Percentiles rank a stretch among this genome's conserved stretches.
Evolutionary conservation across 2,329 filamentous ascomycete genomes (phyloP).

Genomic region (Shiraia sp.): DNA sequence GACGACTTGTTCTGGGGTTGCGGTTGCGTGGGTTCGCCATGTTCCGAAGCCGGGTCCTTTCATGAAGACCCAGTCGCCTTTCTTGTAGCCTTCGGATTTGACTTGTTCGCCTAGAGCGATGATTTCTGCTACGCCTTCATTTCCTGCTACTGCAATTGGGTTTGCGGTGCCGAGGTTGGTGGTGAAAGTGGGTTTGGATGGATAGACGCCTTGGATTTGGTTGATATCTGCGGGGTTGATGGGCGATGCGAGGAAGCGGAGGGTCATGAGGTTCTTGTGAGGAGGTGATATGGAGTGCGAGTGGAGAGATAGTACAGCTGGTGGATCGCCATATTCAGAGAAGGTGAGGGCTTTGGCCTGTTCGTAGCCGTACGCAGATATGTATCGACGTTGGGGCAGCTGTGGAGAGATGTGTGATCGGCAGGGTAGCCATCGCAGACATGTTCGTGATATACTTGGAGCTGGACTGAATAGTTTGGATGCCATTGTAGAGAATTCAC

Average conservation of each 20-base stretch:
- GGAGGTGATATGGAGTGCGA: slow-evolving; percentile 76
- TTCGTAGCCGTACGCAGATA: slow-evolving; percentile 75
- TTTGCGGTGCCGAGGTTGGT: slow-evolving; percentile 74
- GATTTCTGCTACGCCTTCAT: slow-evolving; percentile 95
- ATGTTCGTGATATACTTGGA: slow-evolving; percentile 20
- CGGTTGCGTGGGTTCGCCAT: slow-evolving; percentile 88
- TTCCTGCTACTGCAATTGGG: slow-evolving; percentile 79
- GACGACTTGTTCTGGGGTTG: slow-evolving; percentile 63
- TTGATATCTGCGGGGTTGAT: slow-evolving; percentile 99
- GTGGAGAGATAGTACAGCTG: slow-evolving; percentile 71
- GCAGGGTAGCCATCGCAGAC: slow-evolving; percentile 19
- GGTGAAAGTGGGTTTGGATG: slow-evolving; percentile 77
- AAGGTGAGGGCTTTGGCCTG: slow-evolving; percentile 83
- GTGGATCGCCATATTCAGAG: slow-evolving; percentile 73
- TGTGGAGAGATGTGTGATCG: slow-evolving; percentile 7
- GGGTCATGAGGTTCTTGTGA: slow-evolving; percentile 70
- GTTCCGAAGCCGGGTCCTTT: slow-evolving; percentile 83
- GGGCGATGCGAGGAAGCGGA: slow-evolving; percentile 86
- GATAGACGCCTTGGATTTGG: slow-evolving; percentile 96
- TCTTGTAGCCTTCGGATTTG: slow-evolving; percentile 59
- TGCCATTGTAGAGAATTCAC: slow-evolving; percentile 29
- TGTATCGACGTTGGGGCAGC: slow-evolving; percentile 45
- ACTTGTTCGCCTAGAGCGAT: slow-evolving; percentile 66
- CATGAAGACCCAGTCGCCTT: slow-evolving; percentile 94
- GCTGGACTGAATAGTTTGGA: slow-evolving; percentile 25